phyloP scores from a whole-genome alignment of 176 grass and related monocot species.

The Ampelocalamus luodianensis region DNA sequence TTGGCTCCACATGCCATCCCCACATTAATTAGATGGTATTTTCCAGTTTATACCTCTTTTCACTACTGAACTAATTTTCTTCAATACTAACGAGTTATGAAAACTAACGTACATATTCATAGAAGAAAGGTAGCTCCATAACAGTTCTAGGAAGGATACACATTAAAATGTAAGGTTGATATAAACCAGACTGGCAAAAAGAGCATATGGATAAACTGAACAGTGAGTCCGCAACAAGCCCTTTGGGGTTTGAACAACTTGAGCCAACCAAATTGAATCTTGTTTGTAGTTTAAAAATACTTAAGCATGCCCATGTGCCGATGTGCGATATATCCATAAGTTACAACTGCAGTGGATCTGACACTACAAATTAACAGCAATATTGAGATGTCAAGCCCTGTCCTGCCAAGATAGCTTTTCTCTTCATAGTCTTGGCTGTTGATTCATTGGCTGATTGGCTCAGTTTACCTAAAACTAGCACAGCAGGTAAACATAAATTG shows the following conservation, averaged over 20 bases:
- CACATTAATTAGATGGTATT: background rate
- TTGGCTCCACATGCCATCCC: background rate
- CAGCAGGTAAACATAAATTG: background rate
- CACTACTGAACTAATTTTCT: background rate
- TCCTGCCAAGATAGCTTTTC: background rate
- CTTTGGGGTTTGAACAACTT: background rate
- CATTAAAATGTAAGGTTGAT: background rate
- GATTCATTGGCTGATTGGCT: background rate
- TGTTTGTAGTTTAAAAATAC: background rate
- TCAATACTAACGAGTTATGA: background rate
- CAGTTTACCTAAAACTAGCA: conserved; percentile 2
- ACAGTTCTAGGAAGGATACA: background rate
- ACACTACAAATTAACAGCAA: conserved; percentile 20
- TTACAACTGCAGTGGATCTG: background rate
- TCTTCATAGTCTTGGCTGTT: background rate
- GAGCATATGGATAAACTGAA: conserved; percentile 2
- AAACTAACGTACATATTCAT: background rate
- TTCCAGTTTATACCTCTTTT: background rate
- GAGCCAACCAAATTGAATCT: background rate
- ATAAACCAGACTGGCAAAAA: background rate
- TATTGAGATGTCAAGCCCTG: background rate
- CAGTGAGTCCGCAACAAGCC: background rate
- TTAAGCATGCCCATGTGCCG: background rate
- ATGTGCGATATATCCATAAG: conserved; percentile 3
- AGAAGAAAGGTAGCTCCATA: background rate